These are phyloP conservation scores for Metarhizium album DNA, from an alignment of 2,329 filamentous ascomycete genomes.

Conservation along the genomic window DNA sequence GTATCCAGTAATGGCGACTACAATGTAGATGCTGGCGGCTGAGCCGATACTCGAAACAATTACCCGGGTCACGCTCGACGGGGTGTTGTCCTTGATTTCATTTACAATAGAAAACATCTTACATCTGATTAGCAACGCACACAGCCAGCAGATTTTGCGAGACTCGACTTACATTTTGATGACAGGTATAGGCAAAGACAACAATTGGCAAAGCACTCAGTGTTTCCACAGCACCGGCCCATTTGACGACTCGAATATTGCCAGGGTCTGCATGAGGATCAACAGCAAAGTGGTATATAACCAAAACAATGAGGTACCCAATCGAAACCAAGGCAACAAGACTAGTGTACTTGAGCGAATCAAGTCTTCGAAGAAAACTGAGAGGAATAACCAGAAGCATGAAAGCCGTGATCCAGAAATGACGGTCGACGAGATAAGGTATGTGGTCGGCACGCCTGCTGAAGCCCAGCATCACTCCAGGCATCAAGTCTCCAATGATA, in stretches of 20 bases:
- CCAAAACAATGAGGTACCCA: slow-evolving; percentile 83
- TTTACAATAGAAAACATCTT: slow-evolving; percentile 99
- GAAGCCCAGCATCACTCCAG: slow-evolving; percentile 80
- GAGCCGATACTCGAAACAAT: slow-evolving; percentile 77
- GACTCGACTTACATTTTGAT: slow-evolving; percentile 67
- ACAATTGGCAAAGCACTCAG: slow-evolving; percentile 87
- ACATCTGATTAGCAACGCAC: slow-evolving; percentile 12
- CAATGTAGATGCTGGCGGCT: slow-evolving; percentile 75
- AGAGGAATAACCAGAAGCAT: slow-evolving; percentile 94
- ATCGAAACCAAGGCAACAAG: slow-evolving; percentile 86
- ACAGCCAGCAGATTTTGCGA: background rate
- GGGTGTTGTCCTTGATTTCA: slow-evolving; percentile 79
- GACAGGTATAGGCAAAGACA: slow-evolving; percentile 98
- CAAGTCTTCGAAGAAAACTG: slow-evolving; percentile 80
- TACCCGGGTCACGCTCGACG: slow-evolving; percentile 62
- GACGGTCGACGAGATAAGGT: slow-evolving; percentile 72
- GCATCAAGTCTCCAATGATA: slow-evolving; percentile 98
- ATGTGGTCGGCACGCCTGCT: slow-evolving; percentile 48
- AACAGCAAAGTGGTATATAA: slow-evolving; percentile 82
- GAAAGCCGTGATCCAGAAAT: slow-evolving; percentile 97
- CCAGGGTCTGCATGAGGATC: slow-evolving; percentile 67
- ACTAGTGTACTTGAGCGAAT: slow-evolving; percentile 96
- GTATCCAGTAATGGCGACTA: slow-evolving; percentile 92
- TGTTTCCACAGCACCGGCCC: slow-evolving; percentile 67
- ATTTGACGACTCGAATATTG: slow-evolving; percentile 63